Conservation (phyloP, 2,329 filamentous ascomycete genomes). For the Aspergillus oerlinghausenensis region DNA sequence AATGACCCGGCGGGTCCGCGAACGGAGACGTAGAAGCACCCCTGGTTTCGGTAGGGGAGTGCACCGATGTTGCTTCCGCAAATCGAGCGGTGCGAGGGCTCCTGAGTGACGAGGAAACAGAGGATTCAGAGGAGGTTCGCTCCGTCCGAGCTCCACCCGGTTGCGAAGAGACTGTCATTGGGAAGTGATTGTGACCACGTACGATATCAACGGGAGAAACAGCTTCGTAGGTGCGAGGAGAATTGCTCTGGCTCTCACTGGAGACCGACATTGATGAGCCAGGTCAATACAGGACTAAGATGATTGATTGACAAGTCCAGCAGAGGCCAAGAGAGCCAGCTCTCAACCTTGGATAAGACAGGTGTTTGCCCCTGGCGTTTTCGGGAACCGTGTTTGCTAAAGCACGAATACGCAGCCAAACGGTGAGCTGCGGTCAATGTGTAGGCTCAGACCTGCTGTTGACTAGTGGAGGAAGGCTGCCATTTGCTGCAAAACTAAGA, state of each 20-base stretch:
- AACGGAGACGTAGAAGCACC: constrained; percentile 46
- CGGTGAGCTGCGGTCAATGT: neutral
- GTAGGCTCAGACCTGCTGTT: neutral
- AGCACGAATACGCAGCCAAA: neutral
- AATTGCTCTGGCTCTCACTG: constrained; percentile 21
- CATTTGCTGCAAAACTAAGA: neutral
- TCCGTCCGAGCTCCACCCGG: constrained; percentile 21
- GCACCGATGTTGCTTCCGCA: constrained; percentile 60
- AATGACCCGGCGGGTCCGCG: constrained; percentile 47
- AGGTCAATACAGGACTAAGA: neutral
- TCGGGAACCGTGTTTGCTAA: neutral
- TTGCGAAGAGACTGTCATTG: constrained; percentile 25
- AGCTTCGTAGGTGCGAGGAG: constrained; percentile 30
- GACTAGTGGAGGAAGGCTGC: neutral
- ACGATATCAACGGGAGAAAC: constrained; percentile 39
- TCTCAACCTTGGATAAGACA: constrained; percentile 18
- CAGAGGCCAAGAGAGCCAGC: constrained; percentile 32
- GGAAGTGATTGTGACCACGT: constrained; percentile 26
- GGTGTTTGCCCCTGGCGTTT: neutral
- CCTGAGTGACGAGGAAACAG: constrained; percentile 35
- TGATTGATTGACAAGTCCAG: constrained; percentile 5
- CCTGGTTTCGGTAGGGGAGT: constrained; percentile 55
- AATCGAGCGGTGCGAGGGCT: constrained; percentile 58
- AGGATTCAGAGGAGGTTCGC: constrained; percentile 29
- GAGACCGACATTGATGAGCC: constrained; percentile 21